Evolutionary conservation across 352 stramenopile species (phyloP).

Genomic region (Pythium angustatum): DNA sequence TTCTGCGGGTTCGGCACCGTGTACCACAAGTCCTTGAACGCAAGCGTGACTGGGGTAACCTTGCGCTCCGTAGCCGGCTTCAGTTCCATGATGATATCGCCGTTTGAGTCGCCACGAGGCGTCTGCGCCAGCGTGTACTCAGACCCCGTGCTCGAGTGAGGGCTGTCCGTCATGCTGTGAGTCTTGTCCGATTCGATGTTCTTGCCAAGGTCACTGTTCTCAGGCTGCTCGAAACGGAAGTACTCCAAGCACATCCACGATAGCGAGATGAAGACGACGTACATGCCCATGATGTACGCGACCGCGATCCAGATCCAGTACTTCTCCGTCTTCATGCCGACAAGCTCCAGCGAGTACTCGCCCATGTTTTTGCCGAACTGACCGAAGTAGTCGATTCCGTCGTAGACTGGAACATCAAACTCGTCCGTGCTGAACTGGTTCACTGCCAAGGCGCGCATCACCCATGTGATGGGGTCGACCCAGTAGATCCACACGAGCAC

Average conservation of each 20-base stretch:
- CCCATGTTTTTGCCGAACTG: constrained; percentile 34
- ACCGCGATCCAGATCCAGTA: constrained; percentile 23
- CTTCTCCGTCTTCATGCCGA: constrained; percentile 30
- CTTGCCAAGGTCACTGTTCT: constrained; percentile 5
- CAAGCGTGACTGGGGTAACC: constrained; percentile 26
- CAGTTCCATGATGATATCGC: constrained; percentile 5
- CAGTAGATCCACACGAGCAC: constrained; percentile 64
- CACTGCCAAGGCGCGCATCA: constrained; percentile 35
- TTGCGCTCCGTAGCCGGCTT: background rate
- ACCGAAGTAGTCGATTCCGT: constrained; percentile 40
- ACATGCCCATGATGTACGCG: constrained; percentile 16
- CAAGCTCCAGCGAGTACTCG: constrained; percentile 36
- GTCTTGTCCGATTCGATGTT: background rate
- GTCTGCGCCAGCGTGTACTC: constrained; percentile 12
- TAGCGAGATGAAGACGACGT: constrained; percentile 14
- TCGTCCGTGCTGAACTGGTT: constrained; percentile 39
- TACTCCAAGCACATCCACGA: constrained; percentile 26
- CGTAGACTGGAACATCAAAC: constrained; percentile 39
- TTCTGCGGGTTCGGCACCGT: constrained; percentile 22
- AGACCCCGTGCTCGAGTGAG: background rate
- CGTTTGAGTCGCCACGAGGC: constrained; percentile 3
- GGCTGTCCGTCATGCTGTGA: background rate
- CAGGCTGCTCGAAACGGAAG: constrained; percentile 12
- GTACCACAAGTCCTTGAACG: constrained; percentile 37
- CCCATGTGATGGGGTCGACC: constrained; percentile 52